Evolutionary conservation across 805 yeast species (phyloP), one percentile per base, ranked within the genome.

Genomic region (Yamadazyma phyllophila): DNA sequence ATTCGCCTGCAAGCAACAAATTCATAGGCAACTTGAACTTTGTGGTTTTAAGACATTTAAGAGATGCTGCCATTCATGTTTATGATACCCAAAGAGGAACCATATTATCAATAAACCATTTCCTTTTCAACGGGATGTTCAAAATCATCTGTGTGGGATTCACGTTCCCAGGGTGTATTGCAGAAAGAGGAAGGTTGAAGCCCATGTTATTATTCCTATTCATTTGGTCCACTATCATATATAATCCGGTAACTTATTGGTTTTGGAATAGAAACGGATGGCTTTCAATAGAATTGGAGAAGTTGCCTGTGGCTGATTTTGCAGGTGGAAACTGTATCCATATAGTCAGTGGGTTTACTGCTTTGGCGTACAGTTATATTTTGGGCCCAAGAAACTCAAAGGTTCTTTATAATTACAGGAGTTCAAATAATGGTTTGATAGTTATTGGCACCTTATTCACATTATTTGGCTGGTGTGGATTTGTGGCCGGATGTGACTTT

Each of bases 241-340:
- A 70, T 47, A 69, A 69, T 44, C 77, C 77, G 1, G 71, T 71
- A 3, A 67, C 68, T 2, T 71, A 70, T 49, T 71, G 77, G 77
- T 64, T 68, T 48, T 71, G 77, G 77, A 71, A 70, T 50, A 44
- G 52, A 16, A 59, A 68, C 40, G 77, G 77, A 8, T 71, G 76
- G 76, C 59, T 71, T 3, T 66, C 73, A 0, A 55, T 63, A 1
- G 69, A 69, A 44, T 53, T 59, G 13, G 47, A 52, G 12, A 55
- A 47, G 27, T 48, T 66, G 2, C 74, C 75, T 0, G 76, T 70
- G 3, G 55, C 70, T 9, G 77, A 71, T 50, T 71, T 71, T 57
- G 76, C 77, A 5, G 77, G 77, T 9, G 77, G 76, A 9, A 66
- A 61, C 37, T 67, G 73, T 50, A 62, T 71, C n/a, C 77, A 71